Conservation (phyloP, 495 filamentous ascomycete species). For the Cercophora samala region DNA sequence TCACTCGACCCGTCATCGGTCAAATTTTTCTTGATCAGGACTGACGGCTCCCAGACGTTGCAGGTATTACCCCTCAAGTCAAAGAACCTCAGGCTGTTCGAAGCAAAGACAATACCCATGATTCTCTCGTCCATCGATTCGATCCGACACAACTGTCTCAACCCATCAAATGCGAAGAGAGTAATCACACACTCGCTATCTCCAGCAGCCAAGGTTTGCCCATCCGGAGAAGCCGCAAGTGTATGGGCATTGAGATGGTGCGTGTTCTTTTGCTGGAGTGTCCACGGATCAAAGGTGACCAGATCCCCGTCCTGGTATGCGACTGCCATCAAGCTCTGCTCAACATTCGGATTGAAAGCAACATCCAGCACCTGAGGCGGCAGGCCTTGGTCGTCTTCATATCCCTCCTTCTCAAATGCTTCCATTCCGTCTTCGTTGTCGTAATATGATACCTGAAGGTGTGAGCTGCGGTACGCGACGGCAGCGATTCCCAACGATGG, state of each 20-base stretch:
- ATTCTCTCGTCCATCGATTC: conserved; percentile 21
- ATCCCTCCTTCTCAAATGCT: conserved; percentile 25
- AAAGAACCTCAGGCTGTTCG: conserved; percentile 24
- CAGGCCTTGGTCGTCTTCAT: conserved; percentile 14
- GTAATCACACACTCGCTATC: conserved; percentile 26
- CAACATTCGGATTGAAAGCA: conserved; percentile 22
- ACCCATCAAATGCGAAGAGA: conserved; percentile 23
- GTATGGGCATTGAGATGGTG: conserved; percentile 24
- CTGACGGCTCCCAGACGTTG: conserved; percentile 28
- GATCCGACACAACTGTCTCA: conserved; percentile 24
- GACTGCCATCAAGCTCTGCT: conserved; percentile 24
- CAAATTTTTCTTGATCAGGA: conserved; percentile 23
- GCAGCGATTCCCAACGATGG: conserved; percentile 21
- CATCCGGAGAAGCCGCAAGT: conserved; percentile 25
- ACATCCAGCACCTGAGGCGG: conserved; percentile 26
- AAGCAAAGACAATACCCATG: conserved; percentile 26
- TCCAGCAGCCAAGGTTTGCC: conserved; percentile 23
- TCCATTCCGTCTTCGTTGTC: conserved; percentile 18
- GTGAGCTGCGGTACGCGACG: conserved; percentile 21
- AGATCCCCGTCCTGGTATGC: conserved; percentile 28
- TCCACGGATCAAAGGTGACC: conserved; percentile 22
- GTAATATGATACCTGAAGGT: conserved; percentile 24
- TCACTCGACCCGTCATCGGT: conserved; percentile 26
- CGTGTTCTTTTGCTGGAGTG: conserved; percentile 18
- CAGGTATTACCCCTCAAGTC: conserved; percentile 20